Evolutionary conservation across 257 asterid genomes (phyloP), one percentile per base, ranked within the genome.

Genomic region (Gentiana straminea): DNA sequence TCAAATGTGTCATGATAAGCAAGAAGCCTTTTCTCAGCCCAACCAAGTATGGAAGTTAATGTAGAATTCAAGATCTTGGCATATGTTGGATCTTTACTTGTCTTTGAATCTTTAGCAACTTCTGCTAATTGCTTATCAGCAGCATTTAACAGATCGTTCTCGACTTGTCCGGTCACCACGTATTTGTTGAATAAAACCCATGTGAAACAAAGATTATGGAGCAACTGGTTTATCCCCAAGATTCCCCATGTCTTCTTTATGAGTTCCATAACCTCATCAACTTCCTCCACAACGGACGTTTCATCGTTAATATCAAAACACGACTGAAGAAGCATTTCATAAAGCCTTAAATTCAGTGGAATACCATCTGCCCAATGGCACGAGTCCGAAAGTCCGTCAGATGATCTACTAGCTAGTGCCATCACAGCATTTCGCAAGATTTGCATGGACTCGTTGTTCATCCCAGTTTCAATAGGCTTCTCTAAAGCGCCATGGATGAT

Each of bases 351-450:
- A 76, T 92, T 92, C 68, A 92, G 68, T 8, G 99, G 99, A 59
- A 80, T 64, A 33, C 99, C 99, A 74, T 92, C 95, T 7, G 99
- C 99, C 99, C 99, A 92, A 69, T 92, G 99, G 82, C 79, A 69
- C 41, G 90, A 73, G 35, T 88, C 97, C 46, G 84, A 64, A 10
- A 65, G 64, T 56, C 94, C 95, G 59, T 84, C 97, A 50, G 94
- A 74, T 60, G 95, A 81, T 67, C 95, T 75, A 73, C 75, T 75
- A 4, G 97, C 84, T 65, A 88, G 84, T 59, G 94, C 64, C 84
- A 79, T 69, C 54, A 88, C 94, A 1, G 95, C 86, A 53, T 79
- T 81, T 5, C 99, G 99, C 58, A 92, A 87, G 67, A 85, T 84
- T 81, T 92, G 99, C 99, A 92, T 81, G 2, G 97, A 79, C 75